Base-by-base conservation (phyloP, 495 filamentous ascomycete species). In the Aspergillus nidulans region DNA sequence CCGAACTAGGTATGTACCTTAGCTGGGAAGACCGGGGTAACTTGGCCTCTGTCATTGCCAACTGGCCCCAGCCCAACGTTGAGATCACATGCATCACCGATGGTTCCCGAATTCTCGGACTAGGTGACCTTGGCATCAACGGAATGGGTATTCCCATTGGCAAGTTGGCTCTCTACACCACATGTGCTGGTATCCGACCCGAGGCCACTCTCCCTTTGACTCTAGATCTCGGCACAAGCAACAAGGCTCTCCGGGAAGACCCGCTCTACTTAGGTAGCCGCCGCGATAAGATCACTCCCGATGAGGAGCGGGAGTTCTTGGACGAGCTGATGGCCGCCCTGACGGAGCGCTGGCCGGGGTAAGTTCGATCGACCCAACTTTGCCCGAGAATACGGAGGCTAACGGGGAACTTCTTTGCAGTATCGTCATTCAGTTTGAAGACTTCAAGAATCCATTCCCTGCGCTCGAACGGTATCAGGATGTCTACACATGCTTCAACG, bases 121-220 rank as follows among this genome's bases (percentile, higher is more conserved):
- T 98, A 28, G 94, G 94, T 48, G 94, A 98, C 72, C 85, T 98
- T 56, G 94, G 94, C 58, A 86, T 98, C 54, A 96, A 97, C 69
- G 94, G 94, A 56, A 96, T 98, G 82, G 94, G 94, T 53, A 98
- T 98, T 73, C 91, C 94, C 56, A 92, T 98, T 62, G 90, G 94
- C 55, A 97, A 98, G 74, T 75, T 97, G 54, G 85, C 91, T 44
- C 79, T 97, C 47, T 98, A 98, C 77, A 94, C 88, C 36, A 90
- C 86, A n/a, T 96, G 94, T 62, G 94, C 94, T 49, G 92, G 94
- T 68, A 97, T 98, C 73, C 84, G 92, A 69, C 94, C 94, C 42
- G 84, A 91, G 55, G 86, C 86, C 68, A 96, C 92, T 15, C 85
- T 98, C 24, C 94, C 94, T 52, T 83, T 98, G 68, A 92, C 89